Percentiles rank a stretch among this genome's conserved stretches.
Evolutionary conservation across 169 alveolate genomes (phyloP).

Genomic region (Amoebophrya sp.): DNA sequence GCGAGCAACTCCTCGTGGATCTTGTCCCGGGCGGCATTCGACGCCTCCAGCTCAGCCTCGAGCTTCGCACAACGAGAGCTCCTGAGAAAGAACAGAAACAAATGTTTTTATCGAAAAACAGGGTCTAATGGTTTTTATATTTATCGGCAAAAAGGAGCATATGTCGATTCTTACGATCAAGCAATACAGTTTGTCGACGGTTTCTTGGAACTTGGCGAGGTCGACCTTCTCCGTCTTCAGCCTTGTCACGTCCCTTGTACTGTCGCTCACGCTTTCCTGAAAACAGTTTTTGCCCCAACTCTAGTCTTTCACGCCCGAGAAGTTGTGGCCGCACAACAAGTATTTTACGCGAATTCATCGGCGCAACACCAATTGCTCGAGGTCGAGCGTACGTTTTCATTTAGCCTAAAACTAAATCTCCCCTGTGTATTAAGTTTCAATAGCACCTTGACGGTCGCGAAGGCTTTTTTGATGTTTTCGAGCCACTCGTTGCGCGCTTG

Average conservation of each 20-base stretch:
- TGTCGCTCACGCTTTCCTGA: background rate
- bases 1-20: background rate
- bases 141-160: no score
- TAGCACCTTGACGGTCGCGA: background rate
- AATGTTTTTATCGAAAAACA: no score
- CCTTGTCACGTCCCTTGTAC: background rate
- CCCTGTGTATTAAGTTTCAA: background rate
- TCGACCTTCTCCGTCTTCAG: background rate
- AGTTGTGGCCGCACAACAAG: no score
- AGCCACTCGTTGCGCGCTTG: background rate
- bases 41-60: background rate
- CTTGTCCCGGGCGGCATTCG: background rate
- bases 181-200: background rate
- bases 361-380: background rate
- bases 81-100: no score
- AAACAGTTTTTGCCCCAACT: background rate
- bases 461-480: background rate
- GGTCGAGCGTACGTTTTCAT: background rate
- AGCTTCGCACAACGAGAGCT: background rate
- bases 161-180: no score
- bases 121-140: no score
- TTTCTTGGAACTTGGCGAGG: background rate
- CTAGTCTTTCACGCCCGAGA: background rate
- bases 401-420: background rate
- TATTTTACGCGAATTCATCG: no score